Base-by-base conservation (phyloP, 2,329 filamentous ascomycete species). In the Claviceps sp. region DNA sequence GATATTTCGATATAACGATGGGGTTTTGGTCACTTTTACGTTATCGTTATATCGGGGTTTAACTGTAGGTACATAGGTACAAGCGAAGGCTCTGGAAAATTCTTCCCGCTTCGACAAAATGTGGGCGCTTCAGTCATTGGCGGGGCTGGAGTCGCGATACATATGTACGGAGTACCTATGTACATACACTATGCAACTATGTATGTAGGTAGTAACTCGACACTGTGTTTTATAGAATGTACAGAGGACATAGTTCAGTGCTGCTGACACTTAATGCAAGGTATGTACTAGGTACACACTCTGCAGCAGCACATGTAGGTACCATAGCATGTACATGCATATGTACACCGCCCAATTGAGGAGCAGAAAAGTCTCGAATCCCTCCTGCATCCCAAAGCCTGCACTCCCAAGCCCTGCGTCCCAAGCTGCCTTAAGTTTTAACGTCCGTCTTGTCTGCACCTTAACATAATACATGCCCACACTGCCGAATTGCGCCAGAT, bases 51-150 rank as follows among this genome's bases (percentile, higher is more conserved):
- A n/a, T n/a, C n/a, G n/a, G n/a, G n/a, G n/a, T n/a, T n/a, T n/a
- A n/a, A n/a, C n/a, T n/a, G n/a, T n/a, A n/a, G n/a, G n/a, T 4
- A 7, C 24, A 6, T 22, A 4, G 22, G 22, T 22, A 34, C 30
- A 34, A 34, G 9, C 30, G 40, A 42, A 22, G 47, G 42, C 45
- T 57, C 57, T 59, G 50, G 57, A 58, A 58, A 53, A 37, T 59
- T 59, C 57, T 58, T 43, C 48, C 48, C 20, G 46, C 45, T 58
- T 58, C 56, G 51, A 57, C 53, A 48, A 44, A 44, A 26, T 45
- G 43, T 26, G 26, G 20, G 4, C 44, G 8, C 30, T 40, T 40
- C 37, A 14, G 37, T 37, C 26, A 8, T 34, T 47, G 26, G 44
- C 44, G 44, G 44, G 44, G 44, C 16, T 7, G 40, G 9, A 20